These are phyloP conservation scores for Adansonia madagascariensis DNA, from an alignment of 441 rosid species.

Conservation along the genomic window DNA sequence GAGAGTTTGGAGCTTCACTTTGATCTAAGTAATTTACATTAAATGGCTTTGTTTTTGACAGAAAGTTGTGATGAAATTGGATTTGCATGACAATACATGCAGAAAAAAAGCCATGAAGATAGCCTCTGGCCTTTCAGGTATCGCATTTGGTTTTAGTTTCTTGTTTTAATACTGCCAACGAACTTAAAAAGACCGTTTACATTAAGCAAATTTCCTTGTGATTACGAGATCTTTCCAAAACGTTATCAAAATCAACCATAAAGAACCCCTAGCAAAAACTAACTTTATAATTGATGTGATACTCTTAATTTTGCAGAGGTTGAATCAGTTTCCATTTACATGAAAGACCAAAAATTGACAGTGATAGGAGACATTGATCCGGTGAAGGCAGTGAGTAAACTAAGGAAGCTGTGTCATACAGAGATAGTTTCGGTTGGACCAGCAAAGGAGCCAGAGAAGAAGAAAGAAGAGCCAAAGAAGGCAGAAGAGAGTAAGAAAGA, in stretches of 20 bases:
- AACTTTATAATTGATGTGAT: background rate
- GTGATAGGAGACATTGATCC: conserved; percentile 52
- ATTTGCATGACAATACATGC: conserved; percentile 33
- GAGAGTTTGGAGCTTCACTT: background rate
- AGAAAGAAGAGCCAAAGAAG: conserved; percentile 49
- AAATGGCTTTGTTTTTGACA: conserved; percentile 28
- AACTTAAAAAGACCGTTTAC: background rate
- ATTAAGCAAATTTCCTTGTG: background rate
- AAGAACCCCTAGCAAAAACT: background rate
- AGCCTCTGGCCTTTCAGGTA: conserved; percentile 53
- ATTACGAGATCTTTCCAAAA: background rate
- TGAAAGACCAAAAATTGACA: conserved; percentile 61
- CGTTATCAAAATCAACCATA: background rate
- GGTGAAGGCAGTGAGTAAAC: conserved; percentile 39
- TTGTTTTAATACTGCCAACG: background rate
- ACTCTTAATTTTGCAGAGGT: conserved; percentile 43
- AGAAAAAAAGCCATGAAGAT: conserved; percentile 46
- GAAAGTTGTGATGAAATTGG: conserved; percentile 55
- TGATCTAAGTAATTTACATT: background rate
- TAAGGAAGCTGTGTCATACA: conserved; percentile 49
- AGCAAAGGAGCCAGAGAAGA: conserved; percentile 59
- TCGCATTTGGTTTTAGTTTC: background rate
- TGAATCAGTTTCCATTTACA: conserved; percentile 49
- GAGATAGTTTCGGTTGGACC: conserved; percentile 58
- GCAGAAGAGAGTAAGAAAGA: conserved; percentile 29